These are phyloP conservation scores for Nicotiana knightiana DNA, from an alignment of 257 asterid genomes.

Conservation along the genomic window DNA sequence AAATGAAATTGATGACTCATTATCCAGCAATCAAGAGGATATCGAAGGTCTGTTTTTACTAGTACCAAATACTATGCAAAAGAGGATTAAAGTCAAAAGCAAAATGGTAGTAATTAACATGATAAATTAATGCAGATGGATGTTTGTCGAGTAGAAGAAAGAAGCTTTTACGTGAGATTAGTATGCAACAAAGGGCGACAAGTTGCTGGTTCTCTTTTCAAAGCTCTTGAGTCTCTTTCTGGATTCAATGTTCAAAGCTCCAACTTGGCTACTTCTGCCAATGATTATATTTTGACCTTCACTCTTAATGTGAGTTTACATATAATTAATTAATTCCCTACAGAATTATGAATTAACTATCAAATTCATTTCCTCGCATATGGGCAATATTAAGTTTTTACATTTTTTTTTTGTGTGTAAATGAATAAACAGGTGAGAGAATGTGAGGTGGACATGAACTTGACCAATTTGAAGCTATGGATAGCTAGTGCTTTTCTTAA, in stretches of 20 bases:
- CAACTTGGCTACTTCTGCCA: conserved; percentile 38
- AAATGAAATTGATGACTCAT: conserved; percentile 4
- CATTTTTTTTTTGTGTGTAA: neutral
- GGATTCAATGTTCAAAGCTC: conserved; percentile 43
- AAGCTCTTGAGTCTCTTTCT: conserved; percentile 53
- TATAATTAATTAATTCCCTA: neutral
- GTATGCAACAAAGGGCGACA: conserved; percentile 43
- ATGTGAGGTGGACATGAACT: conserved; percentile 35
- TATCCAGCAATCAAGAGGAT: conserved; percentile 44
- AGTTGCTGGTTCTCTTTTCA: conserved; percentile 44
- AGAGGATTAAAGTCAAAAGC: too few relatives aligned
- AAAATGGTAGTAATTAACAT: neutral
- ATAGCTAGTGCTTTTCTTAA: conserved; percentile 48
- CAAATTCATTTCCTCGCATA: neutral
- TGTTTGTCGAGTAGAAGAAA: conserved; percentile 47
- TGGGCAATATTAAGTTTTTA: neutral
- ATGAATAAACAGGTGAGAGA: conserved; percentile 41
- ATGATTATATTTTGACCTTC: conserved; percentile 53
- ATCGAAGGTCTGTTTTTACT: conserved; percentile 31
- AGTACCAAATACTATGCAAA: neutral
- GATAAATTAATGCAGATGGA: conserved; percentile 45
- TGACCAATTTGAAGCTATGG: conserved; percentile 58
- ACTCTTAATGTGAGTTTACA: conserved; percentile 46
- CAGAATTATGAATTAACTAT: neutral
- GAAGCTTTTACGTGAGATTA: conserved; percentile 51